A percentile compares a stretch with the other conserved stretches of the same genome.
Conservation (phyloP, 139 green algal species). For the Auxenochlorella protothecoides region DNA sequence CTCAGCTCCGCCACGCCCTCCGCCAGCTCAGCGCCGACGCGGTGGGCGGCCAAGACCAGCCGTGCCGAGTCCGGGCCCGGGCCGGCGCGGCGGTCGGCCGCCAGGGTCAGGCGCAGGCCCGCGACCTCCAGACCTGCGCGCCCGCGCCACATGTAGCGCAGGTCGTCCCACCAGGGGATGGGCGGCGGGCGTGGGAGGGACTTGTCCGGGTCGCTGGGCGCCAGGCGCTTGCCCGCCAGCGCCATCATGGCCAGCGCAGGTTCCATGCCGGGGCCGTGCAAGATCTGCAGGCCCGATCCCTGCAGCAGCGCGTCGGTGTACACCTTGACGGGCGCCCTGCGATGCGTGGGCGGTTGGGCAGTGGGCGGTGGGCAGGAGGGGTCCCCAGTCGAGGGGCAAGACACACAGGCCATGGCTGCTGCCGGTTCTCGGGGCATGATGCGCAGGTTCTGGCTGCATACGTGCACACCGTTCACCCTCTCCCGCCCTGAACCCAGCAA, state of each 20-base stretch:
- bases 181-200: constrained; percentile 6
- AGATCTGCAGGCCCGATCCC: constrained; percentile 20
- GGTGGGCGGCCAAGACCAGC: no score
- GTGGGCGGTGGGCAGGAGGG: constrained; percentile 13
- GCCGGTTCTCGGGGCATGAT: constrained; percentile 23
- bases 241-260: constrained; percentile 35
- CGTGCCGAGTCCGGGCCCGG: background rate
- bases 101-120: constrained; percentile 3
- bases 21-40: no score
- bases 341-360: constrained; percentile 9
- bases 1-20: no score
- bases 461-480: no score
- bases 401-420: background rate
- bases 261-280: constrained; percentile 42
- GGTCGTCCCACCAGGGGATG: constrained; percentile 42
- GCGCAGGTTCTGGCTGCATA: constrained; percentile 26
- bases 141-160: constrained; percentile 50
- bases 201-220: constrained; percentile 31
- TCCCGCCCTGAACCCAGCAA: no score
- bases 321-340: constrained; percentile 37
- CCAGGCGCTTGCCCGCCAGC: constrained; percentile 38
- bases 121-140: background rate
- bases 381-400: background rate
- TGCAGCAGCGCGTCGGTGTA: constrained; percentile 50
- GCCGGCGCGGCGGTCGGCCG: background rate